phyloP scores from a whole-genome alignment of 2,329 filamentous ascomycete species.

The Xylaria sp. region DNA sequence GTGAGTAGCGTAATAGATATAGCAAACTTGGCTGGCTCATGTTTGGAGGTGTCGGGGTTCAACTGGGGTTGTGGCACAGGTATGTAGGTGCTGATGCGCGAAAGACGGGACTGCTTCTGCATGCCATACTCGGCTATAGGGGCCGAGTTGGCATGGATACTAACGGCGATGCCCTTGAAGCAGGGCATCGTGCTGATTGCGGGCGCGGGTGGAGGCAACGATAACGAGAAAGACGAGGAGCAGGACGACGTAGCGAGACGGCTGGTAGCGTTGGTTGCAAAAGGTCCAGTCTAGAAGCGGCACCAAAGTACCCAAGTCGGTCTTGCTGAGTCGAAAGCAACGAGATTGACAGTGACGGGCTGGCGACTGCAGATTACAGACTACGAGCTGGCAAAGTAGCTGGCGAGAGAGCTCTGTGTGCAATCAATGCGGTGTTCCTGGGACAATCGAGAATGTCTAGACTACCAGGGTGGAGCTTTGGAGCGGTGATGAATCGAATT shows the following conservation, averaged over 20 bases:
- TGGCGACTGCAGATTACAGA: not conserved
- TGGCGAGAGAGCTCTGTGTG: not conserved
- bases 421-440: not conserved
- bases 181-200: constrained; percentile 74
- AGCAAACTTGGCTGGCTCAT: constrained; percentile 94
- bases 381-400: not conserved
- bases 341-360: not conserved
- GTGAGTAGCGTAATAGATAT: constrained; percentile 97
- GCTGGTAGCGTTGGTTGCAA: not conserved
- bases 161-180: constrained; percentile 99
- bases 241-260: not conserved
- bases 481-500: not conserved
- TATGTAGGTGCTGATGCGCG: constrained; percentile 96
- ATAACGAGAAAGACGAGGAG: not conserved
- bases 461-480: not conserved
- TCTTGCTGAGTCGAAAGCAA: not conserved
- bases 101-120: constrained; percentile 90
- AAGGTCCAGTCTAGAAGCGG: not conserved
- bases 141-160: constrained; percentile 84
- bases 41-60: constrained; percentile 74
- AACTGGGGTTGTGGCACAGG: constrained; percentile 90
- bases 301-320: not conserved
- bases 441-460: not conserved
- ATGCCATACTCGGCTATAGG: constrained; percentile 93
- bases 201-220: not conserved